Conservation (phyloP, 148 eudicot genomes). For the Suaeda aralocaspica region DNA sequence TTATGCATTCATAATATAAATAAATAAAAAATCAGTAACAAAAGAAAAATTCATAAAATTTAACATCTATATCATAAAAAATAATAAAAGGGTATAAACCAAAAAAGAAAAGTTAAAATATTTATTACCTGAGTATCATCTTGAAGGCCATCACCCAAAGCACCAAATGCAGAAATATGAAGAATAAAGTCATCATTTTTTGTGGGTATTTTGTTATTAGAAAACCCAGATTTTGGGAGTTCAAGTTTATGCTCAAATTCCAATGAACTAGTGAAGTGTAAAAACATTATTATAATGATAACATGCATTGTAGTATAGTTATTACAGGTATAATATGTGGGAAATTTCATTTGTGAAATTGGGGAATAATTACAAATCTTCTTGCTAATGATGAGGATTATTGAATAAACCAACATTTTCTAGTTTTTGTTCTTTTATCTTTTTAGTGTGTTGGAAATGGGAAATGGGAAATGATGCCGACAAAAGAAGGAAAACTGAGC, state of each 20-base stretch:
- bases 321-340: background rate
- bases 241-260: slow-evolving; percentile 39
- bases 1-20: background rate
- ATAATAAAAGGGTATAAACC: background rate
- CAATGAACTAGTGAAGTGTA: slow-evolving; percentile 21
- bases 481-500: background rate
- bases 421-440: background rate
- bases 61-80: background rate
- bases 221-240: slow-evolving; percentile 39
- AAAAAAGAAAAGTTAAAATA: background rate
- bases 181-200: slow-evolving; percentile 14
- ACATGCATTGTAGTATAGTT: background rate
- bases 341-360: slow-evolving; percentile 14
- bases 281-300: slow-evolving; percentile 9
- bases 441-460: background rate
- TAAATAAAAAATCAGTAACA: background rate
- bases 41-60: background rate
- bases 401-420: background rate
- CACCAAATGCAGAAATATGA: slow-evolving; percentile 43
- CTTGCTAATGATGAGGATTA: background rate
- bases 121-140: slow-evolving; percentile 55
- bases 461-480: background rate
- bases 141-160: slow-evolving; percentile 49
- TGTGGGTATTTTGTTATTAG: slow-evolving; percentile 17
- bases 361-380: background rate